Percentiles rank a stretch among this genome's conserved stretches.
phyloP scores from a whole-genome alignment of 768 basidiomycete genomes.

The Hericium rajendrae region DNA sequence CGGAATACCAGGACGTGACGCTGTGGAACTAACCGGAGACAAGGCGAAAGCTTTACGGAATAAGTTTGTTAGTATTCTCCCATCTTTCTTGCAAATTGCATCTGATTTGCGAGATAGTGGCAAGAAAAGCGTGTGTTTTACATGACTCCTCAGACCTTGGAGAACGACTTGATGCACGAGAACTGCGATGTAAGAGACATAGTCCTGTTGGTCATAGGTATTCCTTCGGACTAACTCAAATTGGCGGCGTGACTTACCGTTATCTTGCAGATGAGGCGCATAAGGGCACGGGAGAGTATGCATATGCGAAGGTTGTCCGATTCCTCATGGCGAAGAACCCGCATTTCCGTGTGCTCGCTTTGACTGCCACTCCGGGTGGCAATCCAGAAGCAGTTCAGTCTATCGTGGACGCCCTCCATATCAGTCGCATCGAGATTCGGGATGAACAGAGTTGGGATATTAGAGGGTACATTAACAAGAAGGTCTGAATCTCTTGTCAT shows the following conservation, averaged over 20 bases:
- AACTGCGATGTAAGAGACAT: constrained; percentile 74
- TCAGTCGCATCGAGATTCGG: constrained; percentile 90
- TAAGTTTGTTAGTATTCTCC: constrained; percentile 40
- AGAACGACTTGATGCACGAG: constrained; percentile 72
- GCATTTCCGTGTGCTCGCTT: constrained; percentile 82
- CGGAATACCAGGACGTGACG: constrained; percentile 83
- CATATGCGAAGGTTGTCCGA: constrained; percentile 83
- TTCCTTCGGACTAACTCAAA: constrained; percentile 9
- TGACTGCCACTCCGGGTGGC: constrained; percentile 91
- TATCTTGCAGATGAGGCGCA: constrained; percentile 78
- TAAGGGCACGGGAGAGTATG: constrained; percentile 85
- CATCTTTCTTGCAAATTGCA: neutral
- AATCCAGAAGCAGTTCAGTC: constrained; percentile 80
- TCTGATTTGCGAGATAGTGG: constrained; percentile 41
- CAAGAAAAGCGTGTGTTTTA: constrained; percentile 79
- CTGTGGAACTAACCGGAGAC: constrained; percentile 80
- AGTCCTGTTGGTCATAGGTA: constrained; percentile 82
- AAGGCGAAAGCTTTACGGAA: constrained; percentile 44
- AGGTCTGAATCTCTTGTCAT: constrained; percentile 34
- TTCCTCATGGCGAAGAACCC: constrained; percentile 93
- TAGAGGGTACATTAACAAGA: constrained; percentile 76
- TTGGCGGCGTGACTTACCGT: neutral
- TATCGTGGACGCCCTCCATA: constrained; percentile 88
- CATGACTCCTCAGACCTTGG: constrained; percentile 92
- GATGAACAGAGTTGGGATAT: constrained; percentile 87